Evolutionary conservation across 345 rosid genomes (phyloP).

Genomic region (Gossypium turneri): DNA sequence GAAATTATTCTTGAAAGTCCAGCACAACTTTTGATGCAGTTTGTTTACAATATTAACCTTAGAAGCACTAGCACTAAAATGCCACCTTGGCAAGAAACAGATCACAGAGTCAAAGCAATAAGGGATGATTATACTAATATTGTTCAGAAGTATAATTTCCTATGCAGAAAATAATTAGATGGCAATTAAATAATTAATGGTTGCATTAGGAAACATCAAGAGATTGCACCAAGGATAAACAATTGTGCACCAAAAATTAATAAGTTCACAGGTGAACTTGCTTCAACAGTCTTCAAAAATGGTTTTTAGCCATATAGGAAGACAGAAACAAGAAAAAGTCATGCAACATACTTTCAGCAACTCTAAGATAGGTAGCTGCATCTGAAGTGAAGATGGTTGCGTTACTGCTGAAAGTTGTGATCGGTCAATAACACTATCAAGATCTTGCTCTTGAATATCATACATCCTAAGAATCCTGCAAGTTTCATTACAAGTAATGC

Average conservation of each 20-base stretch:
- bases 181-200: background rate
- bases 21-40: background rate
- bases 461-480: constrained; percentile 86
- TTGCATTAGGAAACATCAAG: background rate
- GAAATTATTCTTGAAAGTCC: background rate
- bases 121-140: background rate
- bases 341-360: constrained; percentile 63
- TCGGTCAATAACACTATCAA: constrained; percentile 54
- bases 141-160: background rate
- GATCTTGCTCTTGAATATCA: constrained; percentile 72
- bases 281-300: constrained; percentile 5
- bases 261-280: background rate
- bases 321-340: constrained; percentile 8
- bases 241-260: background rate
- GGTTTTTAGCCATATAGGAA: background rate
- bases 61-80: background rate
- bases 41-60: background rate
- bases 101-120: background rate
- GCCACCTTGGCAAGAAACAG: background rate
- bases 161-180: background rate
- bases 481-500: constrained; percentile 3
- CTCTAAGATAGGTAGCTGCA: constrained; percentile 82
- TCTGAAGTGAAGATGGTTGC: constrained; percentile 58
- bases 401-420: constrained; percentile 40
- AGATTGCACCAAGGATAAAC: background rate